Base-by-base conservation (phyloP, 2,329 filamentous ascomycete genomes). In the Aspergillus phoenicis region DNA sequence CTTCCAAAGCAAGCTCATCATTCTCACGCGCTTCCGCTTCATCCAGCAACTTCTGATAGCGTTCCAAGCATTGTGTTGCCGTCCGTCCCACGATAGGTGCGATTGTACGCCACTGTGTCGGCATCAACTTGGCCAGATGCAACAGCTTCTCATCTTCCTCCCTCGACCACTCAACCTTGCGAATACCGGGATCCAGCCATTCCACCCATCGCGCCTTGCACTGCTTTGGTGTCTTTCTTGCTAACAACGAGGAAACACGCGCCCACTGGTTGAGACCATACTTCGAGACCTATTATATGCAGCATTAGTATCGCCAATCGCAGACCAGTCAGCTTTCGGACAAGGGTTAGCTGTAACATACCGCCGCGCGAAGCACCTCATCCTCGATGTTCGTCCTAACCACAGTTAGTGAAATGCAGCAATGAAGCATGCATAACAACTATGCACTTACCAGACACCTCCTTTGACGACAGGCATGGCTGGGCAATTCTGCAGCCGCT, bases 151-250 rank as follows among this genome's bases (percentile, higher is more conserved):
- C 95, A 77, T 99, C 95, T 77, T 99, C 95, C 78, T 99, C 95
- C 73, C 95, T 91, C 75, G 92, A 97, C 94, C 95, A 99, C 81
- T 99, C 95, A 70, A 96, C 95, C 83, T 99, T 99, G 73, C 94
- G 91, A 82, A 99, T 98, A 75, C 91, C 91, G 20, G 95, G 95
- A 74, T 99, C 95, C 68, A 99, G 86, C 94, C 95, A 99, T 85
- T 99, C 94, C 75, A 89, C 88, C 95, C 95, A 99, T 81, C 95
- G 86, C 63, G 95, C 94, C 82, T 99, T 99, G 87, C 95, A 99
- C 82, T 99, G 95, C 82, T 99, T 99, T 55, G 95, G 89, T 33
- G 95, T 98, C 80, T 99, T 99, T 73, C 96, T 91, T 75, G 94
- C 94, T 67, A 99, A 89, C 66, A 99, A 87, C 61, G 95, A 98